Evolutionary conservation across 805 yeast species (phyloP).

Genomic region (Saturnispora hagleri): DNA sequence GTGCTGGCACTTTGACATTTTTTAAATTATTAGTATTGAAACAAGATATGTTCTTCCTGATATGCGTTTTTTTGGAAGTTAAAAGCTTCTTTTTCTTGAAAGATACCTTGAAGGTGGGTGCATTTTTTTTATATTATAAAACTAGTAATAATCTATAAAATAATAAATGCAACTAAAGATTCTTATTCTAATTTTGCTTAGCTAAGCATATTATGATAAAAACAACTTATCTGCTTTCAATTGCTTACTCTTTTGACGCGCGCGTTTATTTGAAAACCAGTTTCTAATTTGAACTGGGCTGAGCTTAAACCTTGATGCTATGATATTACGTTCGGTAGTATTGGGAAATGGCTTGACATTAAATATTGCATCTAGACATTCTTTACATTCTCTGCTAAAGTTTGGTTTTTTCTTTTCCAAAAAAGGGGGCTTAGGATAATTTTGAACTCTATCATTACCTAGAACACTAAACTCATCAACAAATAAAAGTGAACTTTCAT

Average conservation of each 20-base stretch:
- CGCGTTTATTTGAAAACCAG: conserved; percentile 15
- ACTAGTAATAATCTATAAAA: no score
- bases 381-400: conserved; percentile 4
- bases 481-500: not conserved
- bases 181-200: no score
- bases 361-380: conserved; percentile 7
- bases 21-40: no score
- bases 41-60: no score
- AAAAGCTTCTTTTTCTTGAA: conserved; percentile 29
- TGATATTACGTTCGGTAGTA: conserved; percentile 9
- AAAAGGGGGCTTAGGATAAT: not conserved
- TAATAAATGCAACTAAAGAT: no score
- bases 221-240: not conserved
- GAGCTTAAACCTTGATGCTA: conserved; percentile 10
- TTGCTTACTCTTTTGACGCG: conserved; percentile 5
- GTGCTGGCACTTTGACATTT: conserved; percentile 42
- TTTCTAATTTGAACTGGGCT: conserved; percentile 10
- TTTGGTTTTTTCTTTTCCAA: not conserved
- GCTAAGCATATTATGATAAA: no score
- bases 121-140: no score
- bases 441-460: not conserved
- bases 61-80: not conserved
- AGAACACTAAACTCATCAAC: not conserved
- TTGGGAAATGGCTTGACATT: conserved; percentile 9
- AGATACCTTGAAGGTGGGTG: no score